Percentiles rank a stretch among this genome's conserved stretches.
Evolutionary conservation across 805 yeast species (phyloP).

Genomic region (Ogataea chonburiensis): DNA sequence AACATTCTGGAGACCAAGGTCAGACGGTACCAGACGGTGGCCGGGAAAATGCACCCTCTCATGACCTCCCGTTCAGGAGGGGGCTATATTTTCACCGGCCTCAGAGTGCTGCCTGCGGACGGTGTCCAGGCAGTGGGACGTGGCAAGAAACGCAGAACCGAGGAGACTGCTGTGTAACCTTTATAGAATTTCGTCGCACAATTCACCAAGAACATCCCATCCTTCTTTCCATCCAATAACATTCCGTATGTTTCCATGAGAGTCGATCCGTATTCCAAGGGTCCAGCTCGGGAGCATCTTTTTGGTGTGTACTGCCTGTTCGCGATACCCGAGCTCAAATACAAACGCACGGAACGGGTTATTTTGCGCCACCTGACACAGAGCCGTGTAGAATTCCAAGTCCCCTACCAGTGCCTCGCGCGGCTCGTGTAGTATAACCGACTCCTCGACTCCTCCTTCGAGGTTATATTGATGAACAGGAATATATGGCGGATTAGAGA

Average conservation of each 20-base stretch:
- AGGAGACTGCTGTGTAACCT: constrained; percentile 9
- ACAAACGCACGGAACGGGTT: constrained; percentile 55
- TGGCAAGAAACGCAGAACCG: constrained; percentile 44
- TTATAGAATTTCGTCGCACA: constrained; percentile 21
- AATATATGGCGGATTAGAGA: constrained; percentile 93
- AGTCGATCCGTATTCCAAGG: constrained; percentile 56
- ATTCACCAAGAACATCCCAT: constrained; percentile 11
- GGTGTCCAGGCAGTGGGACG: constrained; percentile 68
- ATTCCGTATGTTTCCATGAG: constrained; percentile 52
- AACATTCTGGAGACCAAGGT: constrained; percentile 78
- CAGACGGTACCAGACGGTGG: constrained; percentile 85
- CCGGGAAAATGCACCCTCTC: constrained; percentile 90
- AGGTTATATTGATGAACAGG: constrained; percentile 44
- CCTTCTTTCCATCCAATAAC: constrained; percentile 57
- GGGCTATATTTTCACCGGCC: constrained; percentile 79
- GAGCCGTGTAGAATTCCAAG: constrained; percentile 61
- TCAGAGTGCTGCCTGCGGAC: constrained; percentile 71
- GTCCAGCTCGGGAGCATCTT: constrained; percentile 17
- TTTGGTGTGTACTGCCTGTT: constrained; percentile 46
- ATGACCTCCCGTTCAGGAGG: constrained; percentile 95
- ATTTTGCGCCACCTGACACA: constrained; percentile 43
- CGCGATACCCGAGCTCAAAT: constrained; percentile 69
- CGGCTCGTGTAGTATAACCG: constrained; percentile 79
- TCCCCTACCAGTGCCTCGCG: constrained; percentile 75
- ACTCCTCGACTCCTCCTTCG: constrained; percentile 48